These are phyloP conservation scores for Colletotrichum horii DNA, from an alignment of 2,329 filamentous ascomycete genomes.

Conservation along the genomic window DNA sequence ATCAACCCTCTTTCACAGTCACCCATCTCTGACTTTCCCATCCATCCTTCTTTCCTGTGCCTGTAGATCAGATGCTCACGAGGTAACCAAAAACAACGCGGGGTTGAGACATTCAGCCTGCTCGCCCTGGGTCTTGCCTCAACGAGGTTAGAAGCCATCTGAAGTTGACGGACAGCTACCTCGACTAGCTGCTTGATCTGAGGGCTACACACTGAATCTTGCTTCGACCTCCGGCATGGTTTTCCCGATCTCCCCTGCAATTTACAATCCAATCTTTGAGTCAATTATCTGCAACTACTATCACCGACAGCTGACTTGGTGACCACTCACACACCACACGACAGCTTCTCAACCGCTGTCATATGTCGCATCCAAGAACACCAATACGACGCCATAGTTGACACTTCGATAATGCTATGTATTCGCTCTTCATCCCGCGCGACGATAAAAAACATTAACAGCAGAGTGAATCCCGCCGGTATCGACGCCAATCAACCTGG, in stretches of 20 bases:
- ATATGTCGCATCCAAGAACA: not conserved
- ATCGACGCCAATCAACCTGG: not conserved
- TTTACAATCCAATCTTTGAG: not conserved
- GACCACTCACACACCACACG: not conserved
- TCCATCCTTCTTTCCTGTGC: not conserved
- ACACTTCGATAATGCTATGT: not conserved
- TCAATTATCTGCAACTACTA: not conserved
- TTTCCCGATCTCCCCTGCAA: not conserved
- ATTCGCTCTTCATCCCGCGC: not conserved
- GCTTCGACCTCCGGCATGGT: not conserved
- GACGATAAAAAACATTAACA: not conserved
- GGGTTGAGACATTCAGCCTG: not conserved
- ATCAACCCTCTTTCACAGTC: not conserved
- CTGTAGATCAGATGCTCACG: not conserved
- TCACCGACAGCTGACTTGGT: not conserved
- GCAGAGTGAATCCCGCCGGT: not conserved
- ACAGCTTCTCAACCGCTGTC: not conserved
- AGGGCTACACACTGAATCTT: not conserved
- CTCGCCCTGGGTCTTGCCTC: not conserved
- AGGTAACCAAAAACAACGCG: not conserved
- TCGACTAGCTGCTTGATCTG: not conserved
- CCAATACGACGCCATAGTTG: not conserved
- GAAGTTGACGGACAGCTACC: not conserved
- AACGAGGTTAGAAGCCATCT: not conserved
- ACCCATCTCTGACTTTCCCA: not conserved